Base-by-base conservation (phyloP, 352 stramenopile genomes). In the Globisporangium perplexum region DNA sequence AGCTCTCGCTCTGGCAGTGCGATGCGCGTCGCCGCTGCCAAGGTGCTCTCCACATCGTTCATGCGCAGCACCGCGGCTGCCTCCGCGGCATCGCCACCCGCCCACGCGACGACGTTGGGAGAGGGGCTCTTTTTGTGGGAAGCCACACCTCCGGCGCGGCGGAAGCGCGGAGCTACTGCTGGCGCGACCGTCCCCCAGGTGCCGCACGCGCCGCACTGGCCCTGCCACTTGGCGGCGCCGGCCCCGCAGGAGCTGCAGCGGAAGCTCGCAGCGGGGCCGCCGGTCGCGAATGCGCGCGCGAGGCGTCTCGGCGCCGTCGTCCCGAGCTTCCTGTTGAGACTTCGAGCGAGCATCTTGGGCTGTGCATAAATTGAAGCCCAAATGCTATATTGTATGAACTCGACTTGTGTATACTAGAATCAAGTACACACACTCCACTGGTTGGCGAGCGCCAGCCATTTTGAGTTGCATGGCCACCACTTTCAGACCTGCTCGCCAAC, bases 111-210 rank as follows among this genome's bases (percentile, higher is more conserved):
- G 26, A 7, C 66, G 63, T 44, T 17, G 58, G 26, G 28, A 62
- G 46, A 72, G 67, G 46, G 57, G 47, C 42, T 68, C 43, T 83
- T 86, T 30, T 50, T 66, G 31, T 69, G 77, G n/a, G 63, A 71
- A 28, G 36, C 66, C 17, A 51, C 62, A 3, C 72, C 76, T 39
- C 87, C 90, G 24, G 76, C 66, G 55, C 92, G 77, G 10, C 71
- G 72, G 50, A 79, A 92, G 33, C 72, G 50, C 15, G 75, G 60
- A 17, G 74, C 59, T 2, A 30, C 47, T 14, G 83, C 70, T 20
- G 90, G 62, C 51, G 82, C 76, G 23, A 98, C 71, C 12, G 82
- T 84, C 49, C 96, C 95, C 93, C 93, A 98, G 36, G 91, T 62
- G 17, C 74, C 69, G 69, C 95, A 98, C 4, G 77, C 76, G 28